Evolutionary conservation across 192 early-diverging fungal species (phyloP).

Genomic region (Thamnidium elegans): DNA sequence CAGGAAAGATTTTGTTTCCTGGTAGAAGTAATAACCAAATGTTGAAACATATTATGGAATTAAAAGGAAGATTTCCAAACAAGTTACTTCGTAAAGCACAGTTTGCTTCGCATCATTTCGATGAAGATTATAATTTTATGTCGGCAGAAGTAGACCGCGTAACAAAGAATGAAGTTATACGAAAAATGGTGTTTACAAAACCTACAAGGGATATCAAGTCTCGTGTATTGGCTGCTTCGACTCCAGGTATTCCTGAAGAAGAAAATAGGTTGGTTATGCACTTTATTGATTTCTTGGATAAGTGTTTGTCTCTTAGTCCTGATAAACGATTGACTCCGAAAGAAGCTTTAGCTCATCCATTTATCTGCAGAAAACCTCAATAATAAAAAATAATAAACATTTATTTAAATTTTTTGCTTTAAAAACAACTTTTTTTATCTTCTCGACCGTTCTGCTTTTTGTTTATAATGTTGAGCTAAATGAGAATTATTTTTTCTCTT

Average conservation of each 20-base stretch:
- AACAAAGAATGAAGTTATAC: slow-evolving; percentile 65
- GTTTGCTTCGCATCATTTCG: slow-evolving; percentile 86
- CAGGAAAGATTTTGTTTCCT: slow-evolving; percentile 93
- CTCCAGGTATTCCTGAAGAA: slow-evolving; percentile 53
- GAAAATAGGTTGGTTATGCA: slow-evolving; percentile 57
- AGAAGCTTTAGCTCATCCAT: slow-evolving; percentile 88
- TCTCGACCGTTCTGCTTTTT: no score
- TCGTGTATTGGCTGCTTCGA: slow-evolving; percentile 52
- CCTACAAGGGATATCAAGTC: slow-evolving; percentile 70
- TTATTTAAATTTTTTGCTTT: no score
- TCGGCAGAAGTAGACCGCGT: slow-evolving; percentile 59
- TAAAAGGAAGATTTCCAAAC: slow-evolving; percentile 84
- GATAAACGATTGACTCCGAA: slow-evolving; percentile 84
- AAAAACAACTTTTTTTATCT: no score
- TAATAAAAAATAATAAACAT: no score
- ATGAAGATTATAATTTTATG: slow-evolving; percentile 69
- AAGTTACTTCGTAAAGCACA: slow-evolving; percentile 82
- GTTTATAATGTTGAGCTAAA: no score
- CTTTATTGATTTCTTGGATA: slow-evolving; percentile 87
- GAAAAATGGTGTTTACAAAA: slow-evolving; percentile 61
- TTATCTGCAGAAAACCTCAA: slow-evolving; percentile 42
- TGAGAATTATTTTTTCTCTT: no score
- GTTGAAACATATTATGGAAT: slow-evolving; percentile 90
- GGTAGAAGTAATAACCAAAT: slow-evolving; percentile 96
- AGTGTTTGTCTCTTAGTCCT: slow-evolving; percentile 76